Evolutionary conservation across 179 eudicot species (phyloP).

Genomic region (Silene noctiflora): DNA sequence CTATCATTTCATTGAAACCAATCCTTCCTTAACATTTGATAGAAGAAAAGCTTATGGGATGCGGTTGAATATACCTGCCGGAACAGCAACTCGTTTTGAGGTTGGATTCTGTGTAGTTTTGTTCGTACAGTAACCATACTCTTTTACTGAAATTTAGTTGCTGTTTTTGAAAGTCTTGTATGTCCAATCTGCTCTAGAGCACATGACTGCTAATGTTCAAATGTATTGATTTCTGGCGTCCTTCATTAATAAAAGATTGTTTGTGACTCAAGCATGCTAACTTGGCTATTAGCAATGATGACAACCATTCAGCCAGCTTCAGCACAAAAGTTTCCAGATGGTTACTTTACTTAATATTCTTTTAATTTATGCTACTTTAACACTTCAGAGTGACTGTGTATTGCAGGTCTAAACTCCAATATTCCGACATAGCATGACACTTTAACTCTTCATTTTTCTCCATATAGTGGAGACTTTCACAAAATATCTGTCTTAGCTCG

Average conservation of each 20-base stretch:
- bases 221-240: not conserved
- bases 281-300: not conserved
- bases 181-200: not conserved
- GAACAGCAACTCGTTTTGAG: constrained; percentile 93
- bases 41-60: constrained; percentile 79
- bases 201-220: not conserved
- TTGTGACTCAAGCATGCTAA: not conserved
- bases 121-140: not conserved
- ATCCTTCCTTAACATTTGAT: constrained; percentile 74
- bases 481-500: not conserved
- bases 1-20: constrained; percentile 91
- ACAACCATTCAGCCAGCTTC: not conserved
- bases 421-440: not conserved
- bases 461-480: not conserved
- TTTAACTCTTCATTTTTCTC: not conserved
- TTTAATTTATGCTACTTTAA: not conserved
- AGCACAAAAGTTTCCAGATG: not conserved
- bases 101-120: constrained; percentile 31
- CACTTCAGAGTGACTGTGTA: too few species aligned
- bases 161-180: not conserved
- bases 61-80: constrained; percentile 94
- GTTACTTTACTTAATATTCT: not conserved
- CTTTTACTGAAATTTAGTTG: constrained; percentile 17
- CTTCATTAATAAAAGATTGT: not conserved
- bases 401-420: not conserved